Evolutionary conservation across 225 moss, liverwort and hornwort genomes (phyloP).

Genomic region (Bryoerythrophyllum caledonicum): DNA sequence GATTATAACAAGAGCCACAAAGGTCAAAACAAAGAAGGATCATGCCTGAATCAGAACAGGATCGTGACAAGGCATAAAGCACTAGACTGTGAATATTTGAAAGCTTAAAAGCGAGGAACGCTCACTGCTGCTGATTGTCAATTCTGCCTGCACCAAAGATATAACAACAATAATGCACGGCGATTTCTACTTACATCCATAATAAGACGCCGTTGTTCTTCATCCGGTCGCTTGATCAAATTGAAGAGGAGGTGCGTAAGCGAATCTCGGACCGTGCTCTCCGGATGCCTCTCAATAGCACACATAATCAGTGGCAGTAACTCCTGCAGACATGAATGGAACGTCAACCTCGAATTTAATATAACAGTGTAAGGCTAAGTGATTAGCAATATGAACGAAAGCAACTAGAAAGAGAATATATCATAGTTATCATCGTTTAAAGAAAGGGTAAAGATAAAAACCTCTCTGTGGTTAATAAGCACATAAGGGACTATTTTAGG

Average conservation of each 20-base stretch:
- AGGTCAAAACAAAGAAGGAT: constrained; percentile 8
- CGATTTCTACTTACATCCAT: constrained; percentile 71
- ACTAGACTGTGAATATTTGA: not conserved
- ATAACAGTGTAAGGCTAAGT: not conserved
- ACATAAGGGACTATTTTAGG: constrained; percentile 98
- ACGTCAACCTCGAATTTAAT: constrained; percentile 12
- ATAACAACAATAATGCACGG: not conserved
- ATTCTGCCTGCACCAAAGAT: constrained; percentile 14
- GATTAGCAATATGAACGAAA: constrained; percentile 1
- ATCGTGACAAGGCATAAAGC: constrained; percentile 6
- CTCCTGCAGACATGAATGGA: constrained; percentile 52
- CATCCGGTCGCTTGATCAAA: constrained; percentile 92
- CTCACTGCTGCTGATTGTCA: constrained; percentile 4
- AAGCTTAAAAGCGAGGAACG: constrained; percentile 15
- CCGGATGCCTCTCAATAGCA: constrained; percentile 93
- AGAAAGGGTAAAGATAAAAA: constrained; percentile 26
- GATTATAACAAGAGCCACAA: not conserved
- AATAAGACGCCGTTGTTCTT: constrained; percentile 84
- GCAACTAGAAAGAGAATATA: not conserved
- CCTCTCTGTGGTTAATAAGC: constrained; percentile 97
- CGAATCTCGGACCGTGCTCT: constrained; percentile 79
- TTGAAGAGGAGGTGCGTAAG: constrained; percentile 96
- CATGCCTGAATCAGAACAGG: constrained; percentile 13
- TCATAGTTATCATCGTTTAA: not conserved
- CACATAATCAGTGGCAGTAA: constrained; percentile 96